phyloP scores from a whole-genome alignment of 2,329 filamentous ascomycete species.

The Venturia aucupariae region DNA sequence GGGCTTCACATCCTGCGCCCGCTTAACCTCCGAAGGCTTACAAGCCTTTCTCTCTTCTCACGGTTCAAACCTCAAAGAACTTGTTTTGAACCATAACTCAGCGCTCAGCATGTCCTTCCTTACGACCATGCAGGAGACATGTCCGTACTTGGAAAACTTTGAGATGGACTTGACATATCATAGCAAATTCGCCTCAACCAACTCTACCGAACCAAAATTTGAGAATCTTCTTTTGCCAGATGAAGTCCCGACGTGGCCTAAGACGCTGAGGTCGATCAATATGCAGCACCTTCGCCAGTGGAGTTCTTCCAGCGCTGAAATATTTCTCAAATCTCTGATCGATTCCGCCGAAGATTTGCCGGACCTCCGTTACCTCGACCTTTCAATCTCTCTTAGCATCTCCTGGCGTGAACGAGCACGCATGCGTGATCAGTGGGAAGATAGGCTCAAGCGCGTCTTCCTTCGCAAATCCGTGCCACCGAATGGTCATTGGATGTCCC shows the following conservation, averaged over 20 bases:
- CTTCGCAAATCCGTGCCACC: slow-evolving; percentile 42
- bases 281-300: slow-evolving; percentile 71
- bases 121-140: slow-evolving; percentile 53
- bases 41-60: slow-evolving; percentile 55
- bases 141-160: slow-evolving; percentile 61
- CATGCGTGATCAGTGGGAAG: slow-evolving; percentile 71
- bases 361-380: slow-evolving; percentile 57
- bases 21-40: slow-evolving; percentile 59
- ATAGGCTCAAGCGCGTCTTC: slow-evolving; percentile 60
- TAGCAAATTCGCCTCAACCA: slow-evolving; percentile 56
- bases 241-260: slow-evolving; percentile 71
- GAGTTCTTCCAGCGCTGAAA: slow-evolving; percentile 58
- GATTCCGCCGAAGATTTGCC: slow-evolving; percentile 58
- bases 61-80: slow-evolving; percentile 55
- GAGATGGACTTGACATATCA: slow-evolving; percentile 73
- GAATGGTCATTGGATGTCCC: slow-evolving; percentile 31
- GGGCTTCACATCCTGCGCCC: slow-evolving; percentile 70
- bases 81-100: slow-evolving; percentile 71
- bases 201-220: slow-evolving; percentile 68
- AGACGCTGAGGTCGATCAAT: slow-evolving; percentile 59
- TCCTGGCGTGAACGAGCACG: slow-evolving; percentile 70
- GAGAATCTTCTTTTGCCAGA: slow-evolving; percentile 51
- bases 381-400: slow-evolving; percentile 71
- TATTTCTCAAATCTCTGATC: slow-evolving; percentile 70
- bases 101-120: slow-evolving; percentile 69